Evolutionary conservation across 2,329 filamentous ascomycete genomes (phyloP).

Genomic region (Nothophoma quercina): DNA sequence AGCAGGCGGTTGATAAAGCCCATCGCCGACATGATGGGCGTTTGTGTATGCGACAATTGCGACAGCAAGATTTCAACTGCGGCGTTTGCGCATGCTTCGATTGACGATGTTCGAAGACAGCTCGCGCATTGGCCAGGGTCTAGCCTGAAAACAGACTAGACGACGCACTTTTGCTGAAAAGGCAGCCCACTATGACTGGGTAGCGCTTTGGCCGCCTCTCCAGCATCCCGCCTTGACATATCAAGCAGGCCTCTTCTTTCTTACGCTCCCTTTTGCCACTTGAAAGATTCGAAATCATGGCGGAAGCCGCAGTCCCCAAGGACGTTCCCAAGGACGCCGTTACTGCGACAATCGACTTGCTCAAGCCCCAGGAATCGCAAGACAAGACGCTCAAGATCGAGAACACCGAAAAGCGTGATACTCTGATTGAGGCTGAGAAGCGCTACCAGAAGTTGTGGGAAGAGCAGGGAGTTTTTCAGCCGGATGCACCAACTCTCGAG

Average conservation of each 20-base stretch:
- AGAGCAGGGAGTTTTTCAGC: conserved; percentile 79
- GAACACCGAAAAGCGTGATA: conserved; percentile 86
- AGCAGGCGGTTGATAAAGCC: conserved; percentile 58
- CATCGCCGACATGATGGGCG: conserved; percentile 22
- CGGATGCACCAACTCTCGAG: conserved; percentile 78
- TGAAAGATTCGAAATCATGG: conserved; percentile 34
- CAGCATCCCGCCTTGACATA: conserved; percentile 18
- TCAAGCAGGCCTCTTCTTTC: conserved; percentile 21
- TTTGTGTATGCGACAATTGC: conserved; percentile 15
- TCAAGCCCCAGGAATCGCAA: conserved; percentile 62
- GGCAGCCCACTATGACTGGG: conserved; percentile 29
- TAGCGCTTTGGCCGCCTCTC: conserved; percentile 15
- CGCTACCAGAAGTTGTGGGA: conserved; percentile 91
- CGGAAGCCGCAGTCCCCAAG: conserved; percentile 38
- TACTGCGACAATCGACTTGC: conserved; percentile 60
- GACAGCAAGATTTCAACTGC: background rate
- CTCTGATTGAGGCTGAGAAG: conserved; percentile 83
- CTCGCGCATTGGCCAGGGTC: conserved; percentile 11
- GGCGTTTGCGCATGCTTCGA: conserved; percentile 4
- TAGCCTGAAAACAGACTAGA: conserved; percentile 28
- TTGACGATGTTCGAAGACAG: conserved; percentile 30
- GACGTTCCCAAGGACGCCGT: conserved; percentile 54
- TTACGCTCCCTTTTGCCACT: conserved; percentile 22
- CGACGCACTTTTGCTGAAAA: conserved; percentile 29
- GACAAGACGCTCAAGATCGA: conserved; percentile 72